Evolutionary conservation across 2,329 filamentous ascomycete genomes (phyloP).

Genomic region (Leptodontidium sp.): DNA sequence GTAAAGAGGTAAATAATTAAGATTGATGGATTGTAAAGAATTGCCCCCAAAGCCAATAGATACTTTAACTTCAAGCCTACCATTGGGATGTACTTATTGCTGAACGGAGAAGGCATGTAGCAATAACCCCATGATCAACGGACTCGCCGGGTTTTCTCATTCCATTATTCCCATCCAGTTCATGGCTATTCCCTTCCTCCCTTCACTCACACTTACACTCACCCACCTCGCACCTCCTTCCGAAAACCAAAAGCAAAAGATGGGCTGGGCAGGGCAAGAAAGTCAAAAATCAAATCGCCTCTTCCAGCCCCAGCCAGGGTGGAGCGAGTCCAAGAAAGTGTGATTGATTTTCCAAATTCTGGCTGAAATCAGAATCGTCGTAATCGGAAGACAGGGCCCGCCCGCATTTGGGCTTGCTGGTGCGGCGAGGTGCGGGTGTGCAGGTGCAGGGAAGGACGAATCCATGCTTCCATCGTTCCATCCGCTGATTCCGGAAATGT

Average conservation of each 20-base stretch:
- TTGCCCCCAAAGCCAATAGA: not conserved
- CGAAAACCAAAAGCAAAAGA: not conserved
- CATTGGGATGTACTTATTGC: too few relatives aligned
- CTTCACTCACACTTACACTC: not conserved
- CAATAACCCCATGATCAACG: not conserved
- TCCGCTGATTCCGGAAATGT: slow-evolving; percentile 29
- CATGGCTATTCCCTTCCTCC: not conserved
- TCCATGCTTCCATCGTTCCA: not conserved
- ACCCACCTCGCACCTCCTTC: not conserved
- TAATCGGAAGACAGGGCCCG: slow-evolving; percentile 14
- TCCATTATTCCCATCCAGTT: not conserved
- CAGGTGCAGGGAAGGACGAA: not conserved
- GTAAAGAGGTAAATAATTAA: not conserved
- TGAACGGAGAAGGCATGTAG: too few relatives aligned
- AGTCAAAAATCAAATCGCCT: not conserved
- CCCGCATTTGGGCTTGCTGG: too few relatives aligned
- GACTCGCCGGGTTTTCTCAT: slow-evolving; percentile 2
- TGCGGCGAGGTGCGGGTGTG: not conserved
- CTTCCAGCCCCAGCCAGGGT: slow-evolving; percentile 4
- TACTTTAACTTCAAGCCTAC: not conserved
- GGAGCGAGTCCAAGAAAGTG: not conserved
- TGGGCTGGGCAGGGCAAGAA: not conserved
- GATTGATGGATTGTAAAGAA: not conserved
- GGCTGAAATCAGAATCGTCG: not conserved
- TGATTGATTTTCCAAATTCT: not conserved